Conservation (phyloP, 257 asterid species). For the Scutellaria minor region DNA sequence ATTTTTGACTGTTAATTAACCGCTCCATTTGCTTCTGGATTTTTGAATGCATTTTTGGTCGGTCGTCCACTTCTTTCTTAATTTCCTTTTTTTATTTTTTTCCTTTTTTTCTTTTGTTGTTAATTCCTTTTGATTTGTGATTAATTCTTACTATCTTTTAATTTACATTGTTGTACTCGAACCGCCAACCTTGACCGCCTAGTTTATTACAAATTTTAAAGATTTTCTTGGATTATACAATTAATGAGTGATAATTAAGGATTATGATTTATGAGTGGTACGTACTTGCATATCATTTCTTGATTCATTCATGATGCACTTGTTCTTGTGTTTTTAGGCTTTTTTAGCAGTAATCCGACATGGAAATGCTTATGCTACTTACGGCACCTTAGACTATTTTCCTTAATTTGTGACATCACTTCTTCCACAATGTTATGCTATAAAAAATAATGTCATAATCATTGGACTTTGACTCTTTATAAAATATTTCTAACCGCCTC, state of each 20-base stretch:
- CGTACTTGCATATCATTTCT: not conserved
- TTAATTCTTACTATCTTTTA: not conserved
- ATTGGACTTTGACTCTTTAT: too few relatives aligned
- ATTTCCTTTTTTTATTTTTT: not conserved
- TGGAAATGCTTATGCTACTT: too few relatives aligned
- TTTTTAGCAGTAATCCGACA: too few relatives aligned
- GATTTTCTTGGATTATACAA: not conserved
- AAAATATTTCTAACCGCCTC: not conserved
- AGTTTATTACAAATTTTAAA: not conserved
- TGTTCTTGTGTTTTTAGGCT: too few relatives aligned
- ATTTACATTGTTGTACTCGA: not conserved
- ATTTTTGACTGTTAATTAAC: not conserved
- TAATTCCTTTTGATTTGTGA: not conserved
- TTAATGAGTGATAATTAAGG: not conserved
- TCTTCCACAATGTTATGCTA: too few relatives aligned
- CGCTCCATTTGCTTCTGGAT: not conserved
- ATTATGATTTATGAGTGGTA: not conserved
- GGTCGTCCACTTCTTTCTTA: not conserved
- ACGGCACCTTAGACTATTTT: too few relatives aligned
- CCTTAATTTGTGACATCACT: too few relatives aligned
- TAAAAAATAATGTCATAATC: too few relatives aligned
- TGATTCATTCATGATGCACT: not conserved
- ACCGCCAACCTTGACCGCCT: constrained; percentile 2
- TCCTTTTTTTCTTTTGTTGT: not conserved
- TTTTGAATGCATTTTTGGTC: not conserved